These are phyloP conservation scores for Cylindricascospora bacillispora DNA, from an alignment of 1,139 yeast genomes.

Conservation along the genomic window DNA sequence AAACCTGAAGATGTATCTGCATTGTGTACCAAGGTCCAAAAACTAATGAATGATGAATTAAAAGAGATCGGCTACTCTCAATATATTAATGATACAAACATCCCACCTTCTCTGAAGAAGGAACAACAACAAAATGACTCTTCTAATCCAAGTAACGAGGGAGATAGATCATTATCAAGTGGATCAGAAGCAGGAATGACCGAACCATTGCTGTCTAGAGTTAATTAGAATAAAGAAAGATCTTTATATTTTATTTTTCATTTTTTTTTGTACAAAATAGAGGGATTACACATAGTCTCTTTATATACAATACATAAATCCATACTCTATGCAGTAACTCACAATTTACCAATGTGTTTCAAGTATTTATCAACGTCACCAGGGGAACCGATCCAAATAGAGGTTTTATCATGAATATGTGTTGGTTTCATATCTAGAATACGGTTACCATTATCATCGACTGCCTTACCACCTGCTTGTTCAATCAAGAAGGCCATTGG, in stretches of 20 bases:
- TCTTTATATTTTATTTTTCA: no score
- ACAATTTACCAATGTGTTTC: slow-evolving; percentile 18
- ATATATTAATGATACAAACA: slow-evolving; percentile 19
- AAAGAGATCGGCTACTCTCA: slow-evolving; percentile 32
- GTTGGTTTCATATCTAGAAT: slow-evolving; percentile 77
- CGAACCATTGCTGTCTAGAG: no score
- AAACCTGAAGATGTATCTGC: slow-evolving; percentile 48
- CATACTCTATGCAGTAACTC: no score
- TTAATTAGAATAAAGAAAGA: no score
- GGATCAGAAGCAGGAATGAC: no score
- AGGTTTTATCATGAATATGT: slow-evolving; percentile 84
- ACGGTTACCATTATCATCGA: slow-evolving; percentile 81
- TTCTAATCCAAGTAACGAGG: no score
- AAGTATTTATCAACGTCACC: slow-evolving; percentile 66
- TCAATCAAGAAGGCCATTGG: slow-evolving; percentile 96
- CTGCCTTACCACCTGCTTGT: slow-evolving; percentile 92
- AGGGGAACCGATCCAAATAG: slow-evolving; percentile 88
- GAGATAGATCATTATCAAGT: no score
- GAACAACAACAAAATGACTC: slow-evolving; percentile 4
- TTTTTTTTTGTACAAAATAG: no score
- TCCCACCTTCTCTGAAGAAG: slow-evolving; percentile 19
- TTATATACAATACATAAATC: no score
- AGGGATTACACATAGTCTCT: no score
- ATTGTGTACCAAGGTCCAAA: slow-evolving; percentile 33
- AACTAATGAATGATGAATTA: slow-evolving; percentile 31